Percentiles rank a stretch among this genome's conserved stretches.
phyloP scores from a whole-genome alignment of 768 basidiomycete genomes.

The Macrolepiota dolichaula region DNA sequence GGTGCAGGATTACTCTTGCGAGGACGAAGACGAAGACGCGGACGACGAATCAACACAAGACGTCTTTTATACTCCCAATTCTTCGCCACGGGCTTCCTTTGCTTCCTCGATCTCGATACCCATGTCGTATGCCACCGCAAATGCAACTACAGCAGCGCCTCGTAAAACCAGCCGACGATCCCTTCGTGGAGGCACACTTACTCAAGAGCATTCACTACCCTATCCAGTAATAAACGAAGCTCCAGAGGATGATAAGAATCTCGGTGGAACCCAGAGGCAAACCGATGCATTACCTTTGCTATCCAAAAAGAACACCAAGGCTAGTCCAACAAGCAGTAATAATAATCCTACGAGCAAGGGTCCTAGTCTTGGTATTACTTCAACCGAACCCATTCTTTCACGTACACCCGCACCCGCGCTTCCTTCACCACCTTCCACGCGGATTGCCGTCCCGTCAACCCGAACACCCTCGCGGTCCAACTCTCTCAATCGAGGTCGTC shows the following conservation, averaged over 20 bases:
- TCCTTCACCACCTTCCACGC: conserved; percentile 2
- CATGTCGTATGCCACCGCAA: conserved; percentile 21
- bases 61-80: conserved; percentile 61
- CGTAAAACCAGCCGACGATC: conserved; percentile 25
- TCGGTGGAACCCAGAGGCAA: conserved; percentile 3
- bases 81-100: conserved; percentile 51
- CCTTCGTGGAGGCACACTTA: conserved; percentile 10
- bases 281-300: conserved; percentile 4
- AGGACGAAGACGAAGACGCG: conserved; percentile 5
- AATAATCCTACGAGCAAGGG: background rate
- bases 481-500: conserved; percentile 6
- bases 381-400: conserved; percentile 2
- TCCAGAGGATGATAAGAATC: conserved; percentile 4
- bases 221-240: background rate
- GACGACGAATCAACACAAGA: conserved; percentile 27
- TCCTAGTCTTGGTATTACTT: background rate
- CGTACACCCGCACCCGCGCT: conserved; percentile 1
- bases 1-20: background rate
- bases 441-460: conserved; percentile 22
- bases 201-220: conserved; percentile 5
- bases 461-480: conserved; percentile 21
- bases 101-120: conserved; percentile 26
- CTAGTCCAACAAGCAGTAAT: background rate
- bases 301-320: background rate
- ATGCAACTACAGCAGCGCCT: conserved; percentile 17